These are phyloP conservation scores for Rhododendron kiyosumense DNA, from an alignment of 148 eudicot species.

Conservation along the genomic window DNA sequence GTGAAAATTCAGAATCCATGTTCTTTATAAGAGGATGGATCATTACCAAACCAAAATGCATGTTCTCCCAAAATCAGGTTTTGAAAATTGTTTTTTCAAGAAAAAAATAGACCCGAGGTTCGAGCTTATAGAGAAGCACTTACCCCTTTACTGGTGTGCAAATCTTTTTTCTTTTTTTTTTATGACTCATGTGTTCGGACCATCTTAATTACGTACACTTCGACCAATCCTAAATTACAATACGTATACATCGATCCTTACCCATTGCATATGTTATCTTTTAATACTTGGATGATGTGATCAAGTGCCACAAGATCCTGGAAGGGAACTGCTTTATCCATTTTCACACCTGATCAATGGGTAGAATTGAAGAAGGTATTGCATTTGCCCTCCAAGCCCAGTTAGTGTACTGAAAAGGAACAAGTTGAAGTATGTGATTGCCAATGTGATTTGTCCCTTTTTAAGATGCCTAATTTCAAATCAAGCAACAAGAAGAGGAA, in stretches of 20 bases:
- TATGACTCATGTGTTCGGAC: no score
- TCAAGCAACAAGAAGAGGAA: constrained; percentile 12
- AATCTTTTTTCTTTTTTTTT: no score
- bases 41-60: no score
- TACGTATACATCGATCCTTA: neutral
- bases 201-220: no score
- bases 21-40: no score
- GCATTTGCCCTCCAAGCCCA: constrained; percentile 27
- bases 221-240: no score
- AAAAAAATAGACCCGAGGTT: no score
- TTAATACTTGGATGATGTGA: constrained; percentile 15
- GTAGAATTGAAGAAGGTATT: neutral
- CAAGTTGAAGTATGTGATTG: constrained; percentile 6
- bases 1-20: no score
- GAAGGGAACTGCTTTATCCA: neutral
- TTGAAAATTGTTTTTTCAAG: no score
- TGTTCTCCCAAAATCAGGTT: no score
- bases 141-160: no score
- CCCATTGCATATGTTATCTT: neutral
- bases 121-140: no score
- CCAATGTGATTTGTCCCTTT: neutral
- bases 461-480: neutral
- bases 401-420: constrained; percentile 26
- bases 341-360: neutral
- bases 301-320: constrained; percentile 21